Conservation (phyloP, 805 yeast genomes). For the Yarrowia osloensis region DNA sequence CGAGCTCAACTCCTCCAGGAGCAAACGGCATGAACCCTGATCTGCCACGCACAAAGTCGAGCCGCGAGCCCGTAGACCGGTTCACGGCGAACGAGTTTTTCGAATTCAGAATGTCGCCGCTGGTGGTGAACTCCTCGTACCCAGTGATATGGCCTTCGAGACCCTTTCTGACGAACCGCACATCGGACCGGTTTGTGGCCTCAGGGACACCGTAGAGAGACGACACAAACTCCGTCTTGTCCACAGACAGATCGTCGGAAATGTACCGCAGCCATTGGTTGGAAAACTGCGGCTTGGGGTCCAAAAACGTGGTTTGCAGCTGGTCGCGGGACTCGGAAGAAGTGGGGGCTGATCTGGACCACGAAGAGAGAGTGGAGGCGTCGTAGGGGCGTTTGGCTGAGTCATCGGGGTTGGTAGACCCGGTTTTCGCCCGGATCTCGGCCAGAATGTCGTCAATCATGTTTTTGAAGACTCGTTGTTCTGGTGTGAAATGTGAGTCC, state of each 20-base stretch:
- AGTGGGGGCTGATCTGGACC: not conserved
- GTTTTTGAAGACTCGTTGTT: too few relatives aligned
- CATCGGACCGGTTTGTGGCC: constrained; percentile 61
- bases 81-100: constrained; percentile 72
- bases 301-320: constrained; percentile 51
- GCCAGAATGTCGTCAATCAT: constrained; percentile 16
- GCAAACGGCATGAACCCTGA: constrained; percentile 81
- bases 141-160: constrained; percentile 67
- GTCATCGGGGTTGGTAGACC: not conserved
- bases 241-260: constrained; percentile 49
- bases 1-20: constrained; percentile 76
- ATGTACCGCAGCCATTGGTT: constrained; percentile 72
- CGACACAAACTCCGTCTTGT: constrained; percentile 46
- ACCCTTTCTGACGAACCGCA: constrained; percentile 72
- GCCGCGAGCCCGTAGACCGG: constrained; percentile 63
- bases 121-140: constrained; percentile 59
- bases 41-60: constrained; percentile 66
- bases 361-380: not conserved
- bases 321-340: constrained; percentile 28
- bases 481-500: too few relatives aligned
- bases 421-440: not conserved
- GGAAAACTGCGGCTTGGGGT: constrained; percentile 62
- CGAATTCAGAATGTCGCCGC: constrained; percentile 53
- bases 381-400: not conserved
- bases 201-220: constrained; percentile 61